phyloP scores from a whole-genome alignment of 164 flowering plant species.

The Berberis thunbergii region DNA sequence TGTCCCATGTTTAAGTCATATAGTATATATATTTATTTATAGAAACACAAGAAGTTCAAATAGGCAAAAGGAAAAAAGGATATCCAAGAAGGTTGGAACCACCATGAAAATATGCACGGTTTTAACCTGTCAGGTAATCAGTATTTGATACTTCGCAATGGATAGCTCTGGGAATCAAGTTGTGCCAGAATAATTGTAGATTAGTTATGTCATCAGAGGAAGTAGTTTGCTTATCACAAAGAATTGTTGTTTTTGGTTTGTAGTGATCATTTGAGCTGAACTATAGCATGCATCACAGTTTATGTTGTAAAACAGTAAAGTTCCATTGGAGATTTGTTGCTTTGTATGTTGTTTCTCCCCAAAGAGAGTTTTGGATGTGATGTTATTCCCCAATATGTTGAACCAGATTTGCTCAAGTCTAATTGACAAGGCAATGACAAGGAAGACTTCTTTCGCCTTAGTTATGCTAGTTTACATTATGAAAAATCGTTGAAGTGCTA shows the following conservation, averaged over 20 bases:
- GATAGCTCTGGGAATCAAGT: neutral
- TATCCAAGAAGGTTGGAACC: neutral
- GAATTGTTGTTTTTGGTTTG: neutral
- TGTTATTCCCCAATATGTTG: no score
- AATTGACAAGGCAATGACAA: no score
- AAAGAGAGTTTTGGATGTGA: no score
- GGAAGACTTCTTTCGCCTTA: no score
- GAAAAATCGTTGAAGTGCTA: no score
- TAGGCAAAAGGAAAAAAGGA: neutral
- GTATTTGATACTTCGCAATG: neutral
- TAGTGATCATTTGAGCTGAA: neutral
- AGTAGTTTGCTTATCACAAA: neutral
- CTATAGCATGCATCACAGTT: neutral
- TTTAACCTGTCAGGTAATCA: neutral
- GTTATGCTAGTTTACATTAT: no score
- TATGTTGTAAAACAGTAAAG: neutral
- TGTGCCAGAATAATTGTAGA: neutral
- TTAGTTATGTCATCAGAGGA: neutral
- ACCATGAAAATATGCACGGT: neutral
- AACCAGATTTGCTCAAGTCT: no score
- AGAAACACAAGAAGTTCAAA: neutral
- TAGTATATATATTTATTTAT: no score
- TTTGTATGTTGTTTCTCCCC: neutral
- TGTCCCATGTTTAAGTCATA: neutral
- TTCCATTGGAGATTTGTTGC: neutral